Evolutionary conservation across 2,329 filamentous ascomycete genomes (phyloP).

Genomic region (Xylaria sp.): DNA sequence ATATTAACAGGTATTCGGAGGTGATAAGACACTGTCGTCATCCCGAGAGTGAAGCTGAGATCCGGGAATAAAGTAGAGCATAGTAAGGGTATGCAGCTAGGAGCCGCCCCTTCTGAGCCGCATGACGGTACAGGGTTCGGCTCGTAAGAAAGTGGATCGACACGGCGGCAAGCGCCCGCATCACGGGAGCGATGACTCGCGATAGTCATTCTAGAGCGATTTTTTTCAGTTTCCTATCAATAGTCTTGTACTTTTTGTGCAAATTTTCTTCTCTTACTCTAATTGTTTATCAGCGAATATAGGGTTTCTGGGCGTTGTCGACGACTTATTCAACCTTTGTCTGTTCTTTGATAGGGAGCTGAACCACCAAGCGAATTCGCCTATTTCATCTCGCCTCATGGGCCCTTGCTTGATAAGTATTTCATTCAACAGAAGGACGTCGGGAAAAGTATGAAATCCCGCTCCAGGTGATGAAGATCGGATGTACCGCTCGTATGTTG

Average conservation of each 20-base stretch:
- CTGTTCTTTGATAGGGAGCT: background rate
- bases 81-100: constrained; percentile 9
- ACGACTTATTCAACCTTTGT: background rate
- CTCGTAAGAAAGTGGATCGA: constrained; percentile 17
- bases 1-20: background rate
- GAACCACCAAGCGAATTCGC: background rate
- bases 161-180: constrained; percentile 16
- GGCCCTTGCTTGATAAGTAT: background rate
- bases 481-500: constrained; percentile 15
- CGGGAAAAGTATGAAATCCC: background rate
- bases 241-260: background rate
- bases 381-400: background rate
- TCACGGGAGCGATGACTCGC: constrained; percentile 29
- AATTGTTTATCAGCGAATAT: background rate
- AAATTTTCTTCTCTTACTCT: background rate
- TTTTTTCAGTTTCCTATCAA: background rate
- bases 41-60: background rate
- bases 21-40: constrained; percentile 17
- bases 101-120: constrained; percentile 12
- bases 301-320: background rate
- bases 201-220: background rate
- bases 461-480: background rate
- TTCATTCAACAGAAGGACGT: background rate
- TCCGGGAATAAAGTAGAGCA: constrained; percentile 6
- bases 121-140: constrained; percentile 3